Evolutionary conservation across 345 rosid genomes (phyloP).

Genomic region (Citrus australasica): DNA sequence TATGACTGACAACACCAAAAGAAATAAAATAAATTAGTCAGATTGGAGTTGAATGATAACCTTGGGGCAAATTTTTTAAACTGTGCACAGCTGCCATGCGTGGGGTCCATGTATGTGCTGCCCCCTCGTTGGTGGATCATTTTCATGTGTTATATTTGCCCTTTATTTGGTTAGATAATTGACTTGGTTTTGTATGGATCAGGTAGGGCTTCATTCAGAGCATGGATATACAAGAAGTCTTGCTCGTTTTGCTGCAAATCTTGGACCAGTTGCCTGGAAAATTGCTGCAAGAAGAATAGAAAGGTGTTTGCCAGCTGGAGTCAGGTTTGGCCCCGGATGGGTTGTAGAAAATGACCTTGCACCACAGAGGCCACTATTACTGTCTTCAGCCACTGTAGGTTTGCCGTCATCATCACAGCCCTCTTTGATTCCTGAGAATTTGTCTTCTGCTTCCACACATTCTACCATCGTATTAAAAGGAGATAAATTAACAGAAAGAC

Average conservation of each 20-base stretch:
- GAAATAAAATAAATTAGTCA: neutral
- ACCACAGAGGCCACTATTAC: slow-evolving; percentile 26
- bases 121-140: slow-evolving; percentile 7
- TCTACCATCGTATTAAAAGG: slow-evolving; percentile 14
- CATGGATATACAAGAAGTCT: slow-evolving; percentile 77
- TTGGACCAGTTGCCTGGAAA: slow-evolving; percentile 72
- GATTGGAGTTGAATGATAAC: neutral
- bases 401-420: slow-evolving; percentile 21
- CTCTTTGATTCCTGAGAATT: slow-evolving; percentile 20
- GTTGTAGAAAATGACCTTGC: slow-evolving; percentile 64
- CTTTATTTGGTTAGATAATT: slow-evolving; percentile 5
- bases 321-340: slow-evolving; percentile 83
- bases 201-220: slow-evolving; percentile 86
- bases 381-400: slow-evolving; percentile 15
- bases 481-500: slow-evolving; percentile 17
- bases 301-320: slow-evolving; percentile 52
- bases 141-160: neutral
- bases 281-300: slow-evolving; percentile 55
- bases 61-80: neutral
- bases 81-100: slow-evolving; percentile 1
- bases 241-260: slow-evolving; percentile 71
- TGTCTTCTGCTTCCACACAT: slow-evolving; percentile 13
- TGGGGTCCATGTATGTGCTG: slow-evolving; percentile 1
- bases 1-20: neutral
- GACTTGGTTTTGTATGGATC: slow-evolving; percentile 22